phyloP scores from a whole-genome alignment of 208 protist species.

The Trypanosoma vivax region DNA sequence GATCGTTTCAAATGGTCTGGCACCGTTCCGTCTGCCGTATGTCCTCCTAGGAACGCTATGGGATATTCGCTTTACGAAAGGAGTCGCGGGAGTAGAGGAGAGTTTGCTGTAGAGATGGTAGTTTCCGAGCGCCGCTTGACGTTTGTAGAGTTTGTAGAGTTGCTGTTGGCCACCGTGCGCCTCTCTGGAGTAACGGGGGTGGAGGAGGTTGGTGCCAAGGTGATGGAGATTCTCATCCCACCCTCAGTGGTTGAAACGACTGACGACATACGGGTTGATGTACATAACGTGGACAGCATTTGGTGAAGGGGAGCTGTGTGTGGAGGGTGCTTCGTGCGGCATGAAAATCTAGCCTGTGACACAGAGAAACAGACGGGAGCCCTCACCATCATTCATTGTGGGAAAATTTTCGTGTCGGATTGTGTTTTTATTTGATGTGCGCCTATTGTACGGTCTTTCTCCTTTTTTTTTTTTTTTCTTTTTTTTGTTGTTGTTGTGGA shows the following conservation, averaged over 20 bases:
- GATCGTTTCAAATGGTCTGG: conserved; percentile 13
- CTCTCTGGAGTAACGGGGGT: conserved; percentile 16
- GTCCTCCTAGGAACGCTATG: conserved; percentile 27
- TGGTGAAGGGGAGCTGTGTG: neutral
- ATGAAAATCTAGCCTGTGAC: too few species aligned
- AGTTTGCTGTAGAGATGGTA: conserved; percentile 21
- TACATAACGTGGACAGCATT: conserved; percentile 1
- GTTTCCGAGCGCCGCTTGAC: conserved; percentile 34
- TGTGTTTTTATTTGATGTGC: conserved; percentile 1
- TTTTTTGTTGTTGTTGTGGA: neutral
- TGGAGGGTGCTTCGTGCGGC: too few species aligned
- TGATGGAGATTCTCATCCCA: conserved; percentile 7
- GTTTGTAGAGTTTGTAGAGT: conserved; percentile 79
- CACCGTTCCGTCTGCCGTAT: conserved; percentile 30
- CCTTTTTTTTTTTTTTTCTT: conserved; percentile 4
- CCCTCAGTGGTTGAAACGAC: neutral
- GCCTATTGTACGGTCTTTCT: neutral
- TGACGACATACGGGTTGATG: neutral
- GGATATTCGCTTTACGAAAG: conserved; percentile 25
- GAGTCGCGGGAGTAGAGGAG: conserved; percentile 21
- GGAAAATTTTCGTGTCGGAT: neutral
- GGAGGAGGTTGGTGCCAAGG: conserved; percentile 2
- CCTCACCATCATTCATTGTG: too few species aligned
- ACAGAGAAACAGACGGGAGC: too few species aligned
- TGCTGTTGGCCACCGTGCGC: conserved; percentile 24